phyloP scores from a whole-genome alignment of 208 protist species.

The Trypanosoma cruzi region DNA sequence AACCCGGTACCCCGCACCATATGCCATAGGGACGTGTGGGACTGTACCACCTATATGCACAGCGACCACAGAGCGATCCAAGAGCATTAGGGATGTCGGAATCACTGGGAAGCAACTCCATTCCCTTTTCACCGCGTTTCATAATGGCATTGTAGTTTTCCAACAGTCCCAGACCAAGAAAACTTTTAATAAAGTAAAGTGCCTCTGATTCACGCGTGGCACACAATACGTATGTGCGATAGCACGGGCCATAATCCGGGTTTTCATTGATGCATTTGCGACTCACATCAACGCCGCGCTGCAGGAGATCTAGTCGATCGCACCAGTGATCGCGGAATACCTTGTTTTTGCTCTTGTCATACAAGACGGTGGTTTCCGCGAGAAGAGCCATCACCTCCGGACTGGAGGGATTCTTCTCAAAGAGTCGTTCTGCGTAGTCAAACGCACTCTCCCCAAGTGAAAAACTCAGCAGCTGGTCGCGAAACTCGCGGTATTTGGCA shows the following conservation, averaged over 20 bases:
- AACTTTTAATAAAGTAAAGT: slow-evolving; percentile 78
- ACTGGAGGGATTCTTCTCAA: slow-evolving; percentile 58
- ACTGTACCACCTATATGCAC: slow-evolving; percentile 73
- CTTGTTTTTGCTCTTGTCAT: slow-evolving; percentile 88
- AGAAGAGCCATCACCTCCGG: slow-evolving; percentile 87
- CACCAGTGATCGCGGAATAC: slow-evolving; percentile 78
- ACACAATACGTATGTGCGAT: slow-evolving; percentile 82
- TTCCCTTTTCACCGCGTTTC: slow-evolving; percentile 54
- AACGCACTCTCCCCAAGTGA: slow-evolving; percentile 76
- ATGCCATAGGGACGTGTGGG: slow-evolving; percentile 56
- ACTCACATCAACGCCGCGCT: slow-evolving; percentile 87
- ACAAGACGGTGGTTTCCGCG: slow-evolving; percentile 72
- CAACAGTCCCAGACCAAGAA: slow-evolving; percentile 66
- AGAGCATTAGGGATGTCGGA: slow-evolving; percentile 76
- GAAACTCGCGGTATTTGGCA: slow-evolving; percentile 57
- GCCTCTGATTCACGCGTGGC: slow-evolving; percentile 75
- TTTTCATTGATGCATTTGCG: slow-evolving; percentile 89
- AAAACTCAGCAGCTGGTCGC: slow-evolving; percentile 76
- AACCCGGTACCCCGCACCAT: slow-evolving; percentile 58
- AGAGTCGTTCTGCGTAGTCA: slow-evolving; percentile 78
- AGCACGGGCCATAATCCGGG: slow-evolving; percentile 80
- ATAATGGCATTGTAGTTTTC: slow-evolving; percentile 88
- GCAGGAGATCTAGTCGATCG: slow-evolving; percentile 83
- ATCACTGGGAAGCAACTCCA: slow-evolving; percentile 69
- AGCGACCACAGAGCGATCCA: slow-evolving; percentile 74